phyloP scores from a whole-genome alignment of 176 grass and related monocot genomes.

The Lolium multiflorum region DNA sequence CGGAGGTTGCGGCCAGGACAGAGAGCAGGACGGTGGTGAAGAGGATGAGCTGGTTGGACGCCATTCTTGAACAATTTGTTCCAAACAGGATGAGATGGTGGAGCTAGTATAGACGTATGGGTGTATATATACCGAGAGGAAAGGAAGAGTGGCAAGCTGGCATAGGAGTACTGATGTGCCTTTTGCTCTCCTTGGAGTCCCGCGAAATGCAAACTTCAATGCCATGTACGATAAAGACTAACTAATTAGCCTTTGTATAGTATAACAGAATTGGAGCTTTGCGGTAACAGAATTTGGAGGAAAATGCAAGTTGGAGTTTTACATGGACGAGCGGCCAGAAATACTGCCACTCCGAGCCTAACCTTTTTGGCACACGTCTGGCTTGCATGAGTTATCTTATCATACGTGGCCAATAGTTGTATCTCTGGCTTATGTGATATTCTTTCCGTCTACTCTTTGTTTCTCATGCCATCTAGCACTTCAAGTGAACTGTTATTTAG shows the following conservation, averaged over 20 bases:
- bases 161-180: neutral
- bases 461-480: neutral
- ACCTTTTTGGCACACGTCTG: neutral
- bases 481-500: neutral
- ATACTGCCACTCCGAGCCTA: neutral
- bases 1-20: neutral
- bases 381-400: neutral
- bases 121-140: neutral
- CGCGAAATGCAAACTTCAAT: neutral
- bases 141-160: neutral
- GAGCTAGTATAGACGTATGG: neutral
- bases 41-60: slow-evolving; percentile 7
- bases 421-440: neutral
- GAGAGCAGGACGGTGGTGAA: neutral
- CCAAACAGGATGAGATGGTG: neutral
- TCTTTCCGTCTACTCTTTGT: neutral
- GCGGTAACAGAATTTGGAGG: neutral
- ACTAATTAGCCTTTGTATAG: neutral
- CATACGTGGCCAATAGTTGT: neutral
- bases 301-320: neutral
- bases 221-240: neutral
- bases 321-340: neutral
- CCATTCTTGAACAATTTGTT: neutral
- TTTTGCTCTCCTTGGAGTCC: neutral
- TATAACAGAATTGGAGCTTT: neutral